These are phyloP conservation scores for Fusarium musae DNA, from an alignment of 2,329 filamentous ascomycete genomes.

Conservation along the genomic window DNA sequence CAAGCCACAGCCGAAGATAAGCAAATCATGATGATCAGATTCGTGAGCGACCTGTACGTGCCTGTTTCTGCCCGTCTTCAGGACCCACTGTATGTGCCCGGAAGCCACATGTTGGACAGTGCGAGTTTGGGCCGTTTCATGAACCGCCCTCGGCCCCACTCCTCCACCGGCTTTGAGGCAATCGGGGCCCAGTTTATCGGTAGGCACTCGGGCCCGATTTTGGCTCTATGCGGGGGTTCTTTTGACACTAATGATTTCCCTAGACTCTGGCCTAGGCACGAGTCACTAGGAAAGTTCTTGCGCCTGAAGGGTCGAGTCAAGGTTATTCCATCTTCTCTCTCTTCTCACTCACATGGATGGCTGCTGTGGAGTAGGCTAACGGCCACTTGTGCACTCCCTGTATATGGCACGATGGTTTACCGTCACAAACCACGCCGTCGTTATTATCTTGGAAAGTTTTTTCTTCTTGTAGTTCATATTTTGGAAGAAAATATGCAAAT, in stretches of 20 bases:
- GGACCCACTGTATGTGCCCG: background rate
- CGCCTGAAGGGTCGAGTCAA: background rate
- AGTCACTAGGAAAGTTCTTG: background rate
- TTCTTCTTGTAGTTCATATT: background rate
- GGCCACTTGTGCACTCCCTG: slow-evolving; percentile 94
- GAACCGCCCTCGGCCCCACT: background rate
- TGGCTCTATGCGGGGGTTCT: background rate
- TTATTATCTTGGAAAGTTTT: background rate
- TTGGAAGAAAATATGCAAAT: background rate
- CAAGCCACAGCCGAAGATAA: background rate
- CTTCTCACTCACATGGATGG: background rate
- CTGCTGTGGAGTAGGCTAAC: background rate
- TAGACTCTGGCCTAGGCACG: background rate
- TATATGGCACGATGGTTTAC: slow-evolving; percentile 97
- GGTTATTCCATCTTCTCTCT: background rate
- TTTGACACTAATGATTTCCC: background rate
- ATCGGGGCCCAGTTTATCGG: background rate
- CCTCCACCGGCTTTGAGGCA: background rate
- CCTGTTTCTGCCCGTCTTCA: background rate
- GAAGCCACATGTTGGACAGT: background rate
- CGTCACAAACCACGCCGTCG: slow-evolving; percentile 92
- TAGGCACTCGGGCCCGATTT: background rate
- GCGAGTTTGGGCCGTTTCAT: background rate
- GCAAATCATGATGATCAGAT: background rate
- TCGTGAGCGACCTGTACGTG: background rate